A percentile compares a stretch with the other conserved stretches of the same genome.
Evolutionary conservation across 805 yeast species (phyloP).

Genomic region (Sugiyamaella marilandica): DNA sequence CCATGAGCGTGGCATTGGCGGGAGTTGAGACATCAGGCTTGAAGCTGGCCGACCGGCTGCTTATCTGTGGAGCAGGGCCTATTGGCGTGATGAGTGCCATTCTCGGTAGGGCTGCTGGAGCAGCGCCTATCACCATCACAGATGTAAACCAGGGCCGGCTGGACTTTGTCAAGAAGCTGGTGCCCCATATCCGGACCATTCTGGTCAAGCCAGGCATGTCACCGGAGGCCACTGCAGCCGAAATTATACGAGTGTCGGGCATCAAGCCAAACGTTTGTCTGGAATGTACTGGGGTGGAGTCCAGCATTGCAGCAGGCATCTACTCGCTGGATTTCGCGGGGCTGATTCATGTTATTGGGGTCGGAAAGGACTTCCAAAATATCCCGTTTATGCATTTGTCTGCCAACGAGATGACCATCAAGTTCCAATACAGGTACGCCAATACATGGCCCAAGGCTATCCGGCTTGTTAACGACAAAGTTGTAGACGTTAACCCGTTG

Average conservation of each 20-base stretch:
- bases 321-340: conserved; percentile 47
- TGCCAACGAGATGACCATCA: conserved; percentile 48
- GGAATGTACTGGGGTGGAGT: conserved; percentile 54
- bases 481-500: conserved; percentile 41
- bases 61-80: conserved; percentile 57
- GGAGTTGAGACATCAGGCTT: conserved; percentile 48
- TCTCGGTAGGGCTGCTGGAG: conserved; percentile 50
- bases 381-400: conserved; percentile 54
- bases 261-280: conserved; percentile 43
- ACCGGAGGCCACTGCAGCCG: conserved; percentile 28
- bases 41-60: conserved; percentile 44
- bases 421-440: conserved; percentile 50
- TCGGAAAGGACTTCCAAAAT: conserved; percentile 44
- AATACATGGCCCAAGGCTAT: conserved; percentile 57
- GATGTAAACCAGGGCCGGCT: conserved; percentile 44
- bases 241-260: conserved; percentile 34
- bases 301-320: conserved; percentile 44
- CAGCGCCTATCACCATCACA: conserved; percentile 48
- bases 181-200: conserved; percentile 46
- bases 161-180: conserved; percentile 42
- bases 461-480: conserved; percentile 42
- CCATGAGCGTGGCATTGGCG: conserved; percentile 49
- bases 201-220: conserved; percentile 41
- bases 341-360: conserved; percentile 46
- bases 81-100: conserved; percentile 48